phyloP scores from a whole-genome alignment of 306 rosid genomes.

The Elaeagnus macrophylla region DNA sequence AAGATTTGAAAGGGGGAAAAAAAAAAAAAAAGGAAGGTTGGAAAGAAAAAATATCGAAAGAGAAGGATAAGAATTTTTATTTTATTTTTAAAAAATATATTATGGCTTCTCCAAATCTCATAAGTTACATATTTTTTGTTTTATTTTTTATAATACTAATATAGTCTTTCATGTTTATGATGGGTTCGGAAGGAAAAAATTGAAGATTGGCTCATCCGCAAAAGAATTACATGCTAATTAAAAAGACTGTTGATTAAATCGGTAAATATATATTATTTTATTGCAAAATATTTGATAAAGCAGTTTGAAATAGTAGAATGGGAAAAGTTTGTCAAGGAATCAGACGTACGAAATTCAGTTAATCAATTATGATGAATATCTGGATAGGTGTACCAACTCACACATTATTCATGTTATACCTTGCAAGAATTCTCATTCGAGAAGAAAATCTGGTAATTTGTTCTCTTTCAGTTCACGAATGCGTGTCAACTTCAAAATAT shows the following conservation, averaged over 20 bases:
- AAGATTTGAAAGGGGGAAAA: too few relatives aligned
- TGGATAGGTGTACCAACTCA: slow-evolving; percentile 22
- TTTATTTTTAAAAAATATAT: too few relatives aligned
- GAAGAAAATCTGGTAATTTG: not conserved
- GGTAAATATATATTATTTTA: not conserved
- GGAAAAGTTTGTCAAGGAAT: not conserved
- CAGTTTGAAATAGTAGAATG: slow-evolving; percentile 6
- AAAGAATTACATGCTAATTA: not conserved
- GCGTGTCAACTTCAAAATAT: not conserved
- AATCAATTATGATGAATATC: not conserved
- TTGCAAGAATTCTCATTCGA: slow-evolving; percentile 14
- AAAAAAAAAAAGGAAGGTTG: too few relatives aligned
- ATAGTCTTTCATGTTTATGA: not conserved
- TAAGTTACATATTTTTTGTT: not conserved
- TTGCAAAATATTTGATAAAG: not conserved
- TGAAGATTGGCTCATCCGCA: not conserved
- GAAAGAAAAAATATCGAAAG: too few relatives aligned
- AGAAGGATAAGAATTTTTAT: too few relatives aligned
- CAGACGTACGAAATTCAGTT: not conserved
- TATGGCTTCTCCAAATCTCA: not conserved
- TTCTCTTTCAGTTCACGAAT: slow-evolving; percentile 5
- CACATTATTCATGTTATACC: slow-evolving; percentile 2
- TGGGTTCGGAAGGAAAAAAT: not conserved
- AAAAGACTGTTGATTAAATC: not conserved
- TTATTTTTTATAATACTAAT: not conserved